A percentile compares a stretch with the other conserved stretches of the same genome.
Conservation (phyloP, 2,329 filamentous ascomycete species). For the Fusarium tricinctum region DNA sequence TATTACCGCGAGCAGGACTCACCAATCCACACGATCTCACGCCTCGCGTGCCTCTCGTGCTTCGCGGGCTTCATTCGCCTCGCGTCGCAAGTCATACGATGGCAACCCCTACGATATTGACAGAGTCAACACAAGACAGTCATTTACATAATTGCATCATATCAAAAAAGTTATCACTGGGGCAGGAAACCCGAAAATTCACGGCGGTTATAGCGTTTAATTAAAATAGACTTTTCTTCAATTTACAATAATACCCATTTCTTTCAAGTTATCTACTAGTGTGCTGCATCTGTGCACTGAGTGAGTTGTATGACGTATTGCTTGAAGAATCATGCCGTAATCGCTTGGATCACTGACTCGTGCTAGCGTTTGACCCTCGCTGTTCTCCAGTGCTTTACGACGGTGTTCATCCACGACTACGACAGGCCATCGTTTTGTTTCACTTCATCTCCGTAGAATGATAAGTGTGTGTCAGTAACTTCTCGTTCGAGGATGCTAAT, state of each 20-base stretch:
- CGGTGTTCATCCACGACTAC: too few species aligned
- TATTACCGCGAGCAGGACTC: conserved; percentile 20
- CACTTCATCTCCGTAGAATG: too few species aligned
- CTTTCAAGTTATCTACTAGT: not conserved
- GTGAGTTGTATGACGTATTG: not conserved
- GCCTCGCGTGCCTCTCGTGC: conserved; percentile 29
- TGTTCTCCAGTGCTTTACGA: too few species aligned
- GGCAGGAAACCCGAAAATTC: conserved; percentile 15
- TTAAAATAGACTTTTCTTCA: conserved; percentile 30
- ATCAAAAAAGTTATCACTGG: conserved; percentile 18
- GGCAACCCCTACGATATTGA: conserved; percentile 42
- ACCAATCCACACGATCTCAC: conserved; percentile 29
- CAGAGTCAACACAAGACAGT: conserved; percentile 40
- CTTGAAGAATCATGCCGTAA: not conserved
- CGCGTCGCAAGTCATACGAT: conserved; percentile 38
- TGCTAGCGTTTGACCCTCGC: not conserved
- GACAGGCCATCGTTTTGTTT: too few species aligned
- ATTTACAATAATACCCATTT: conserved; percentile 18
- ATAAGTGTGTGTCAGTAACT: too few species aligned
- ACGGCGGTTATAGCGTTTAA: conserved; percentile 28
- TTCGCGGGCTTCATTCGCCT: conserved; percentile 17
- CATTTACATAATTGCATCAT: conserved; percentile 30
- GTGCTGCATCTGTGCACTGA: not conserved
- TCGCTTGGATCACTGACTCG: not conserved
- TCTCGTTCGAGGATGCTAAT: too few species aligned